phyloP scores from a whole-genome alignment of 176 grass and related monocot genomes.

The Cocos nucifera region DNA sequence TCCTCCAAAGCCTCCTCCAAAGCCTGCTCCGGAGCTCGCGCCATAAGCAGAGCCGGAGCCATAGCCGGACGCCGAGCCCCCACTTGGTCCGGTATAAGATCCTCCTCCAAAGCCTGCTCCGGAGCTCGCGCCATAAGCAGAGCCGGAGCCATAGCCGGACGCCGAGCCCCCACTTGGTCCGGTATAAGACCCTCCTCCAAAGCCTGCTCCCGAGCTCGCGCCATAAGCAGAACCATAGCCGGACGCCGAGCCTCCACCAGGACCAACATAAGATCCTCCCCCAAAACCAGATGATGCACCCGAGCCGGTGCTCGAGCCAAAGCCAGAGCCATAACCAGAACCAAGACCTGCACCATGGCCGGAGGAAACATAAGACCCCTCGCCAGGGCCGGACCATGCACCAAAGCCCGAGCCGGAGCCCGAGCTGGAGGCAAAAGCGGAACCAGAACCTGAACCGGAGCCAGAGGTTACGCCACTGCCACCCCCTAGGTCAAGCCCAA shows the following conservation, averaged over 20 bases:
- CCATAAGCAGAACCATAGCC: not conserved
- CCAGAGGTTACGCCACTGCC: slow-evolving; percentile 14
- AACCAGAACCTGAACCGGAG: slow-evolving; percentile 1
- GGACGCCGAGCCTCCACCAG: slow-evolving; percentile 6
- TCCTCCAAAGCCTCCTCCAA: not conserved
- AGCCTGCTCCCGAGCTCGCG: slow-evolving; percentile 7
- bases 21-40: slow-evolving; percentile 6
- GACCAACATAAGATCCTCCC: slow-evolving; percentile 3
- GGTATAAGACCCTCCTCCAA: not conserved
- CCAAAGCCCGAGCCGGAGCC: slow-evolving; percentile 29
- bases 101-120: slow-evolving; percentile 4
- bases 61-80: not conserved
- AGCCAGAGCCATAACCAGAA: not conserved
- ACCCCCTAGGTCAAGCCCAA: slow-evolving; percentile 17
- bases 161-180: not conserved
- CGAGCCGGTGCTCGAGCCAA: not conserved
- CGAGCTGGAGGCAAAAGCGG: slow-evolving; percentile 14
- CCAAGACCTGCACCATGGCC: slow-evolving; percentile 16
- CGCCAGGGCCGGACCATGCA: slow-evolving; percentile 4
- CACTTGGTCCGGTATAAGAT: not conserved
- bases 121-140: not conserved
- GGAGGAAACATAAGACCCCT: not conserved
- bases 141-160: not conserved
- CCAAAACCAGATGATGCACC: not conserved
- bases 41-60: not conserved